Evolutionary conservation across 768 basidiomycete species (phyloP).

Genomic region (Chalciporus piperatus): DNA sequence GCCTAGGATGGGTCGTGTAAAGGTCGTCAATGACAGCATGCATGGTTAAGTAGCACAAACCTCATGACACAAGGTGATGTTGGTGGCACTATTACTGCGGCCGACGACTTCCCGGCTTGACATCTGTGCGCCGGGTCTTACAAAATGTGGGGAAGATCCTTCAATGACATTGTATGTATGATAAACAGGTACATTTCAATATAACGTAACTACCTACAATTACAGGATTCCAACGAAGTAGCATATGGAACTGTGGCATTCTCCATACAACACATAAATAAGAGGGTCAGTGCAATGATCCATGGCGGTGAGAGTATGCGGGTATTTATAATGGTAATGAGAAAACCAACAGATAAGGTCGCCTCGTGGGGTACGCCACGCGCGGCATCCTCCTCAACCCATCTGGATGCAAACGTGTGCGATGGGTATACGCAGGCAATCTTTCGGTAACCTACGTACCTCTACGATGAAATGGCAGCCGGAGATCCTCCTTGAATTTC

Average conservation of each 20-base stretch:
- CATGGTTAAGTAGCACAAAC: background rate
- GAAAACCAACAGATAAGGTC: constrained; percentile 17
- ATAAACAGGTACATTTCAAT: constrained; percentile 1
- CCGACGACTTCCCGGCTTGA: background rate
- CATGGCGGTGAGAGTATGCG: constrained; percentile 20
- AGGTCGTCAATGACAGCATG: too few species aligned
- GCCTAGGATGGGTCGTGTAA: constrained; percentile 13
- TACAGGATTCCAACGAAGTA: constrained; percentile 10
- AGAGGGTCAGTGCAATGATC: constrained; percentile 8
- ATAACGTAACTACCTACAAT: constrained; percentile 23
- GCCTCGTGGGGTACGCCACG: constrained; percentile 27
- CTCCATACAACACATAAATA: constrained; percentile 9
- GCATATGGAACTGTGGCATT: constrained; percentile 8
- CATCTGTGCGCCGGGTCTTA: too few species aligned
- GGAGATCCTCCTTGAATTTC: constrained; percentile 13
- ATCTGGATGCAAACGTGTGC: constrained; percentile 10
- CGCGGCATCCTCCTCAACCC: background rate
- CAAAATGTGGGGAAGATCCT: too few species aligned
- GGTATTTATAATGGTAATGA: constrained; percentile 25
- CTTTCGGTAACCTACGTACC: constrained; percentile 1
- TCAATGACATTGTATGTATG: constrained; percentile 6
- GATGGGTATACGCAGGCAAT: background rate
- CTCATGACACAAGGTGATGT: background rate
- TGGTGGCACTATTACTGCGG: background rate
- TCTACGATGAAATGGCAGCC: constrained; percentile 8